Conservation (phyloP, 2,329 filamentous ascomycete genomes). For the Ophiostoma triangulosporum region DNA sequence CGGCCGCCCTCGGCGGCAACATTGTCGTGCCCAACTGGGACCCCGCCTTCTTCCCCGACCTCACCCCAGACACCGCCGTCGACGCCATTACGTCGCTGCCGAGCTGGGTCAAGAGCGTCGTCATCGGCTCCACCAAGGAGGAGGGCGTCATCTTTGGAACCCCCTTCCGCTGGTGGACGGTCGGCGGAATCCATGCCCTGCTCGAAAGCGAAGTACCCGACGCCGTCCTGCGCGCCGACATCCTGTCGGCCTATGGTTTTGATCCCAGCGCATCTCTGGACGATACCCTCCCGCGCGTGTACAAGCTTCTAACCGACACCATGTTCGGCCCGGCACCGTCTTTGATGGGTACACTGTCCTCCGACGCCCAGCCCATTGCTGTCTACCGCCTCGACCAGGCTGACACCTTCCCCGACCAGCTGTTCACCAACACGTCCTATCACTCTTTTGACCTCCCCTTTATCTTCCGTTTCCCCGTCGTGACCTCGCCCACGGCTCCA, state of each 20-base stretch:
- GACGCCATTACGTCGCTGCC: background rate
- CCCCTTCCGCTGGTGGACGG: background rate
- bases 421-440: background rate
- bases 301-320: background rate
- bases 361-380: background rate
- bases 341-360: background rate
- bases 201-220: background rate
- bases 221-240: background rate
- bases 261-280: background rate
- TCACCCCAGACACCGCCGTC: background rate
- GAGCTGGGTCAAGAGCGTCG: background rate
- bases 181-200: background rate
- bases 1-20: background rate
- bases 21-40: background rate
- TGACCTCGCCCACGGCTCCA: background rate
- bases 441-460: background rate
- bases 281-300: background rate
- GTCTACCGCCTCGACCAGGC: constrained; percentile 2
- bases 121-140: background rate
- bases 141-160: background rate
- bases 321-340: background rate
- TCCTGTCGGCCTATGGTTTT: background rate
- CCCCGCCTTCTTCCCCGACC: background rate
- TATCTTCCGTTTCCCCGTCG: background rate
- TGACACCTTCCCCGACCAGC: background rate